A percentile compares a stretch with the other conserved stretches of the same genome.
Evolutionary conservation across 2,329 filamentous ascomycete species (phyloP).

Genomic region (Bipolaris oryzae): DNA sequence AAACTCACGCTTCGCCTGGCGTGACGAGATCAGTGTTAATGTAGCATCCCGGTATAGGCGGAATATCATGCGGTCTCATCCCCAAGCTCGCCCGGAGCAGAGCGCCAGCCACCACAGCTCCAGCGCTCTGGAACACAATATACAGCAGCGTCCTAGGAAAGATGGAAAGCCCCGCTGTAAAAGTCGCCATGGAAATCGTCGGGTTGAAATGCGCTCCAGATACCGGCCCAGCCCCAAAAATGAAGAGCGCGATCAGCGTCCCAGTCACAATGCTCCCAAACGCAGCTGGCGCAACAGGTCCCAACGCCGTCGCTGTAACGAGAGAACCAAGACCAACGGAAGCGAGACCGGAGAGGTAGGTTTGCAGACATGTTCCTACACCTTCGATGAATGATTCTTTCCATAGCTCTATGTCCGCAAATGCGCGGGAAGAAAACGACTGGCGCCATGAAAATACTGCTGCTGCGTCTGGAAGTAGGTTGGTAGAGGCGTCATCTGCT

Average conservation of each 20-base stretch:
- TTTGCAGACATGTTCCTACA: slow-evolving; percentile 30
- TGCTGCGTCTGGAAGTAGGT: neutral
- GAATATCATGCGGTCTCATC: slow-evolving; percentile 15
- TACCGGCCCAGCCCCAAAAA: slow-evolving; percentile 57
- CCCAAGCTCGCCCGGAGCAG: slow-evolving; percentile 46
- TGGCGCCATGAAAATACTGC: neutral
- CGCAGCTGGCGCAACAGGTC: slow-evolving; percentile 21
- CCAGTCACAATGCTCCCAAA: slow-evolving; percentile 50
- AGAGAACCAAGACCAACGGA: slow-evolving; percentile 22
- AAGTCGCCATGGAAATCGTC: slow-evolving; percentile 59
- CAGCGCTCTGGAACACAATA: slow-evolving; percentile 53
- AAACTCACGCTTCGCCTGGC: slow-evolving; percentile 45
- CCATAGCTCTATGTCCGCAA: slow-evolving; percentile 27
- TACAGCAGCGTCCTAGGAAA: slow-evolving; percentile 58
- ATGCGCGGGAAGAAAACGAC: slow-evolving; percentile 6
- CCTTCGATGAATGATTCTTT: slow-evolving; percentile 33
- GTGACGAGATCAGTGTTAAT: slow-evolving; percentile 45
- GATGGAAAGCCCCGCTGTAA: slow-evolving; percentile 58
- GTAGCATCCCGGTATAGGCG: slow-evolving; percentile 29
- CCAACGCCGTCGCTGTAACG: slow-evolving; percentile 30
- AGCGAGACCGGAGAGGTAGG: slow-evolving; percentile 27
- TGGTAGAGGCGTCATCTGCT: neutral
- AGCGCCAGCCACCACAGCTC: slow-evolving; percentile 54
- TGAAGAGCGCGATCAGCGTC: slow-evolving; percentile 55
- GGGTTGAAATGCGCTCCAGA: slow-evolving; percentile 61